Evolutionary conservation across 345 rosid species (phyloP).

Genomic region (Eucalyptus paniculata): DNA sequence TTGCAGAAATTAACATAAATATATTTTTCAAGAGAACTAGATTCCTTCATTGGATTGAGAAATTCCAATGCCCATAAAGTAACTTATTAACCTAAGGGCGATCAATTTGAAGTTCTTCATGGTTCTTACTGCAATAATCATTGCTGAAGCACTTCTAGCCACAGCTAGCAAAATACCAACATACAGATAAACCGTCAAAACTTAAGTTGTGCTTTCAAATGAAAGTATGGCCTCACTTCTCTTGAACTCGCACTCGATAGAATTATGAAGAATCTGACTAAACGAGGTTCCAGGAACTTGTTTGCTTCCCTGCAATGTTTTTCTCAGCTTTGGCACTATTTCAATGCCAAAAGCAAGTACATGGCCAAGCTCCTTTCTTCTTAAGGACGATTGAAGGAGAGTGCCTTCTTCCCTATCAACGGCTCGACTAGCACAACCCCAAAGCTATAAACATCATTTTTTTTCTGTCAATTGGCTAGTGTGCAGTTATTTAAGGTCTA

Average conservation of each 20-base stretch:
- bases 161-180: background rate
- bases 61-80: background rate
- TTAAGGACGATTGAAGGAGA: slow-evolving; percentile 1
- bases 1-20: background rate
- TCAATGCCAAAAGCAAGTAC: background rate
- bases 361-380: background rate
- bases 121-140: background rate
- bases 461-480: slow-evolving; percentile 12
- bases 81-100: background rate
- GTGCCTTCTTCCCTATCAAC: slow-evolving; percentile 10
- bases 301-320: background rate
- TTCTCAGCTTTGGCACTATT: background rate
- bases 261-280: background rate
- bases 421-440: slow-evolving; percentile 29
- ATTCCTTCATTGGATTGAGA: background rate
- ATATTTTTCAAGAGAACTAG: background rate
- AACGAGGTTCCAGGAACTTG: background rate
- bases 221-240: background rate
- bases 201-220: background rate
- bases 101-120: background rate
- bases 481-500: slow-evolving; percentile 26
- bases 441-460: slow-evolving; percentile 37
- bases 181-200: background rate
- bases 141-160: background rate
- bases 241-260: background rate